A percentile compares a stretch with the other conserved stretches of the same genome.
Conservation (phyloP, 73 alveolate genomes). For the Symbiodinium pilosum region DNA sequence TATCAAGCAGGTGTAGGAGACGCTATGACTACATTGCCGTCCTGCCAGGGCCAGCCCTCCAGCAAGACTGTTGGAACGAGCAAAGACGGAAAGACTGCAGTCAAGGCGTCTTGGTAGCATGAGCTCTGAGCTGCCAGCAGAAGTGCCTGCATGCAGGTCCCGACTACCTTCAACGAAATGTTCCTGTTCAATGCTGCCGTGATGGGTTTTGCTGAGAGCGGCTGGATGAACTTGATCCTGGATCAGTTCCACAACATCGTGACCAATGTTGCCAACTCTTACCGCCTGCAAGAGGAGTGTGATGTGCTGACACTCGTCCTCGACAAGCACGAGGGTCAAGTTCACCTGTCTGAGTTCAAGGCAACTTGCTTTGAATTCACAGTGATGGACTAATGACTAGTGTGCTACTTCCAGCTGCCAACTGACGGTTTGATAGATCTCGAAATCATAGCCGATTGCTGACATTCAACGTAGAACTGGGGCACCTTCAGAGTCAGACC, state of each 20-base stretch:
- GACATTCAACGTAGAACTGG: too few relatives aligned
- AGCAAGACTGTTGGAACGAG: background rate
- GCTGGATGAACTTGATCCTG: slow-evolving; percentile 83
- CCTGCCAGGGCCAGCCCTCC: background rate
- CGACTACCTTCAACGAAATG: slow-evolving; percentile 81
- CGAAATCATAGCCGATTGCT: too few relatives aligned
- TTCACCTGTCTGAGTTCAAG: slow-evolving; percentile 89
- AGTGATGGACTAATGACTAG: too few relatives aligned
- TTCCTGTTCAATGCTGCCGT: slow-evolving; percentile 92
- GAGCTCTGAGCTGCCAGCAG: background rate
- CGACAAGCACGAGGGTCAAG: slow-evolving; percentile 66
- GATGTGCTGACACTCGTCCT: slow-evolving; percentile 64
- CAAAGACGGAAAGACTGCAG: background rate
- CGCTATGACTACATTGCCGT: too few relatives aligned
- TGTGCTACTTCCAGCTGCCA: too few relatives aligned
- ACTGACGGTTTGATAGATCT: too few relatives aligned
- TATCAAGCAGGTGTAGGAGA: too few relatives aligned
- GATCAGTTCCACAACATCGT: slow-evolving; percentile 94
- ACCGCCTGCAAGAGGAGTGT: slow-evolving; percentile 91
- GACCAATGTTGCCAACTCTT: slow-evolving; percentile 87
- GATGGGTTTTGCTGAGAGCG: slow-evolving; percentile 82
- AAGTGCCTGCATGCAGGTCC: slow-evolving; percentile 43
- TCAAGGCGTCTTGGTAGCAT: background rate
- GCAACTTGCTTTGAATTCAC: background rate
- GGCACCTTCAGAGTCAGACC: too few relatives aligned